Conservation (phyloP, 495 filamentous ascomycete species). For the Lichina pygmaea region DNA sequence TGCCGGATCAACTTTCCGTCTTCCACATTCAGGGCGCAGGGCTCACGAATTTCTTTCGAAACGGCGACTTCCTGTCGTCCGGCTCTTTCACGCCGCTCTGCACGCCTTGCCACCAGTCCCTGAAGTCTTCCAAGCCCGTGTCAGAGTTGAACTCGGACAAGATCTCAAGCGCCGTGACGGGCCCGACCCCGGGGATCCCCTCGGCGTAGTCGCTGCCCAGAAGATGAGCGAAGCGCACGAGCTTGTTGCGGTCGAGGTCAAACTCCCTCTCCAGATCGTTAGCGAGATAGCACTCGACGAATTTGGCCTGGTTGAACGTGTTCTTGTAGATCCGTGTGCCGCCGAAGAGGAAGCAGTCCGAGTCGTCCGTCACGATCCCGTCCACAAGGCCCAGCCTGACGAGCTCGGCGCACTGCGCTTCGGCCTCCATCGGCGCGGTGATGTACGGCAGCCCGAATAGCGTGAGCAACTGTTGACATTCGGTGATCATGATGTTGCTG, state of each 20-base stretch:
- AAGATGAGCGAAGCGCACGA: slow-evolving; percentile 71
- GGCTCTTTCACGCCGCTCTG: slow-evolving; percentile 24
- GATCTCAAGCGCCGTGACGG: slow-evolving; percentile 80
- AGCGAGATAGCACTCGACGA: slow-evolving; percentile 86
- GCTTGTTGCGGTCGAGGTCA: slow-evolving; percentile 48
- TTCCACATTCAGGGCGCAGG: not conserved
- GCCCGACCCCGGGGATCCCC: slow-evolving; percentile 67
- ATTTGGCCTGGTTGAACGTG: slow-evolving; percentile 96
- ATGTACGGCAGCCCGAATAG: slow-evolving; percentile 91
- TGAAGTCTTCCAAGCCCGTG: slow-evolving; percentile 35
- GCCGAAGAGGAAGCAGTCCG: slow-evolving; percentile 90
- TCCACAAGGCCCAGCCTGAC: slow-evolving; percentile 70
- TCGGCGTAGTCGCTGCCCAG: slow-evolving; percentile 88
- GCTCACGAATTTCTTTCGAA: slow-evolving; percentile 58
- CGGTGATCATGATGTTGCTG: slow-evolving; percentile 73
- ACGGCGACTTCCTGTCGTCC: slow-evolving; percentile 25
- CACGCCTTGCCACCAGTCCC: slow-evolving; percentile 62
- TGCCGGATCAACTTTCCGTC: not conserved
- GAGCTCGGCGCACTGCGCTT: slow-evolving; percentile 89
- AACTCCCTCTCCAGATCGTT: slow-evolving; percentile 73
- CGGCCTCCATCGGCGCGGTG: slow-evolving; percentile 95
- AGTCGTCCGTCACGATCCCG: slow-evolving; percentile 95
- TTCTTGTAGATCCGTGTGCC: slow-evolving; percentile 94
- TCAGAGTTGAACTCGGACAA: slow-evolving; percentile 51
- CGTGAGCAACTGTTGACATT: slow-evolving; percentile 72